Conservation (phyloP, 495 filamentous ascomycete genomes). For the Apiosordaria backusii region DNA sequence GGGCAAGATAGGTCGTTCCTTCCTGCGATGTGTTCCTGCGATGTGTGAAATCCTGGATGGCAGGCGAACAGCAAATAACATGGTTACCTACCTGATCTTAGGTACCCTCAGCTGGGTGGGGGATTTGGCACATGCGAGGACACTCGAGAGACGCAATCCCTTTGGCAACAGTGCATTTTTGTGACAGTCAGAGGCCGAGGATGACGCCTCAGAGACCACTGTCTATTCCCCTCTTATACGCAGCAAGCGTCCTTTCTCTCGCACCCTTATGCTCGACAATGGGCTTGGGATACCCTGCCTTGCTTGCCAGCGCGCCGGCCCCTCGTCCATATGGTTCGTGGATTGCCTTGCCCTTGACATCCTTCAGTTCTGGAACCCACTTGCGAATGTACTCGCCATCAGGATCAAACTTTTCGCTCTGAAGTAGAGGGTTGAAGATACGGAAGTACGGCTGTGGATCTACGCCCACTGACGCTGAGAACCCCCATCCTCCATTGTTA, state of each 20-base stretch:
- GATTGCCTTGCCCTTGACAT: conserved; percentile 52
- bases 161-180: not conserved
- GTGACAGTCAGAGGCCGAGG: not conserved
- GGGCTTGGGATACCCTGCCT: conserved; percentile 67
- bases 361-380: conserved; percentile 68
- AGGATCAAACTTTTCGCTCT: conserved; percentile 80
- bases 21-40: no score
- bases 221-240: conserved; percentile 60
- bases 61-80: no score
- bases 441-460: conserved; percentile 92
- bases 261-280: conserved; percentile 70
- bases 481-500: conserved; percentile 94
- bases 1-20: not conserved
- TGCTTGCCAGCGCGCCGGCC: conserved; percentile 53
- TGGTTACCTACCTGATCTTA: no score
- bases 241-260: conserved; percentile 61
- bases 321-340: conserved; percentile 77
- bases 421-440: conserved; percentile 83
- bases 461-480: conserved; percentile 72
- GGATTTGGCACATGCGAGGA: no score
- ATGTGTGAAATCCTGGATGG: no score
- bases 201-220: conserved; percentile 13
- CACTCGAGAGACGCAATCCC: not conserved
- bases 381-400: conserved; percentile 65
- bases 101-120: no score